phyloP scores from a whole-genome alignment of 768 basidiomycete genomes.

The Podaxis mareebaensis region DNA sequence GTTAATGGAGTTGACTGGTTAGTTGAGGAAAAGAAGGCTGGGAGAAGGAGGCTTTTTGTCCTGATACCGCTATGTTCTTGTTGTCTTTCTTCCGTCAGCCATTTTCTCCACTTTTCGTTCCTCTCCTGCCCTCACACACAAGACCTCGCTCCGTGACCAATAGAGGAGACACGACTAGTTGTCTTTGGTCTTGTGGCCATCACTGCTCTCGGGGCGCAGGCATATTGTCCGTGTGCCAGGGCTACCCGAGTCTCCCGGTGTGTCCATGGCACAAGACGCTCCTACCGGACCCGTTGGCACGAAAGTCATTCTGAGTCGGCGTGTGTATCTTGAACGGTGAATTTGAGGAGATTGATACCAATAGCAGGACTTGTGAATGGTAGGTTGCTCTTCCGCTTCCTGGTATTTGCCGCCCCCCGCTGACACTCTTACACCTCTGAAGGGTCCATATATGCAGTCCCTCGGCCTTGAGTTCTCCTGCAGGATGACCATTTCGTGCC shows the following conservation, averaged over 20 bases:
- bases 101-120: neutral
- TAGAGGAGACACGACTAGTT: too few relatives aligned
- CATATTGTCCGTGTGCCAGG: too few relatives aligned
- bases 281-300: too few relatives aligned
- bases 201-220: too few relatives aligned
- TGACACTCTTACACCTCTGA: neutral
- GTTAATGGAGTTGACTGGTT: neutral
- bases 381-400: neutral
- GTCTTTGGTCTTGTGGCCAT: too few relatives aligned
- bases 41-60: neutral
- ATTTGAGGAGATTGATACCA: neutral
- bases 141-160: neutral
- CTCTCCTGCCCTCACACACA: neutral
- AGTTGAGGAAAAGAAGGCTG: neutral
- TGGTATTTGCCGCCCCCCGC: neutral
- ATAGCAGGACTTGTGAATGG: neutral
- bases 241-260: neutral
- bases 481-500: neutral
- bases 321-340: too few relatives aligned
- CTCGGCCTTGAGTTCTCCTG: neutral
- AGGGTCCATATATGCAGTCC: neutral
- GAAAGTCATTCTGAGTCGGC: neutral
- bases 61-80: neutral
- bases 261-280: neutral
- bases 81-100: neutral